Conservation (phyloP, 352 stramenopile species). For the Globisporangium lucens region DNA sequence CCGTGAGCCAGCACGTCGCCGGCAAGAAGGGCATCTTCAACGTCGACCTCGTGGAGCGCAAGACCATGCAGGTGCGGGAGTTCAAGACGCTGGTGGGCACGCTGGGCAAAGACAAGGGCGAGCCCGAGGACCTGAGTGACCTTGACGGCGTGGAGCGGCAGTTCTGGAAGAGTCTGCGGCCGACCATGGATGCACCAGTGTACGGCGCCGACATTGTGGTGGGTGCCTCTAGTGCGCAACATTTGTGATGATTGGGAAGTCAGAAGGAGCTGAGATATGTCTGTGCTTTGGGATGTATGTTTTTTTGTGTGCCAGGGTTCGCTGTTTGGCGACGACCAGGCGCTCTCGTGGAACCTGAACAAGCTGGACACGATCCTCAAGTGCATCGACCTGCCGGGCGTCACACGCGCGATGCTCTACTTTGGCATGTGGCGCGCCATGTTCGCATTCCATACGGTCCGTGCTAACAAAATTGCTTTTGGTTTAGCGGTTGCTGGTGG, state of each 20-base stretch:
- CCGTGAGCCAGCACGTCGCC: slow-evolving; percentile 84
- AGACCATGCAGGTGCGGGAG: slow-evolving; percentile 56
- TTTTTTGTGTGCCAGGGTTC: slow-evolving; percentile 39
- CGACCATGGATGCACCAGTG: slow-evolving; percentile 83
- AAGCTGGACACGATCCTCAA: slow-evolving; percentile 85
- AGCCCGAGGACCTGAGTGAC: slow-evolving; percentile 15
- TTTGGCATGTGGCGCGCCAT: slow-evolving; percentile 94
- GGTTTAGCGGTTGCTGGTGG: not conserved
- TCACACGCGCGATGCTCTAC: slow-evolving; percentile 92
- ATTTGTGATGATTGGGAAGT: not conserved
- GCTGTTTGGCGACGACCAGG: slow-evolving; percentile 73
- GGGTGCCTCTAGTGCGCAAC: slow-evolving; percentile 2
- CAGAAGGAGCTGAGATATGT: not conserved
- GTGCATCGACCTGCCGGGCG: slow-evolving; percentile 76
- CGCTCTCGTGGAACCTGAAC: slow-evolving; percentile 86
- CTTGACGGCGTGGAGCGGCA: slow-evolving; percentile 63
- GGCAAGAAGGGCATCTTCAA: slow-evolving; percentile 90
- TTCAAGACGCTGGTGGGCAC: slow-evolving; percentile 54
- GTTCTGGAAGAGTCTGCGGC: slow-evolving; percentile 88
- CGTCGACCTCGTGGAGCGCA: slow-evolving; percentile 87
- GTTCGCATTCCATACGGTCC: slow-evolving; percentile 91
- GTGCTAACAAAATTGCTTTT: not conserved
- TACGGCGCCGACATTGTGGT: slow-evolving; percentile 91
- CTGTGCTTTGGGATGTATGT: not conserved
- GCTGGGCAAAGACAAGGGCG: slow-evolving; percentile 29